Evolutionary conservation across 495 filamentous ascomycete species (phyloP).

Genomic region (Hypoxylon intermedium): DNA sequence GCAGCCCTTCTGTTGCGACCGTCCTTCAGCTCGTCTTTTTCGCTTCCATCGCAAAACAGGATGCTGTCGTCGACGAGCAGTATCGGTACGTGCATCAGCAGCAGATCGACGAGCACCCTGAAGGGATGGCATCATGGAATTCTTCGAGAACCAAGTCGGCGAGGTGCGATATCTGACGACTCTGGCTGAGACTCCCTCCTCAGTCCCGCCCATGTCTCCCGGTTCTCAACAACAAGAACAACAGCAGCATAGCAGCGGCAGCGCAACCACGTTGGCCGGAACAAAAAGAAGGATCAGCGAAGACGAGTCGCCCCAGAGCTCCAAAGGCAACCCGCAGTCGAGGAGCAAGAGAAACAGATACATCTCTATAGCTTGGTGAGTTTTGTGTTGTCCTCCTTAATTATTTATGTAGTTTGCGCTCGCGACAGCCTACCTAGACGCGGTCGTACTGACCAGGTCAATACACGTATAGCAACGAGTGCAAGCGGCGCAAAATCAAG

Average conservation of each 20-base stretch:
- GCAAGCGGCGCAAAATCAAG: constrained; percentile 90
- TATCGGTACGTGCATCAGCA: not conserved
- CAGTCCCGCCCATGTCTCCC: constrained; percentile 36
- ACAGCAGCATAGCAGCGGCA: constrained; percentile 32
- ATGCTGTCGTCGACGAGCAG: constrained; percentile 15
- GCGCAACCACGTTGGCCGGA: constrained; percentile 24
- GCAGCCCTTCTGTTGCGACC: constrained; percentile 19
- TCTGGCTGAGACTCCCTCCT: constrained; percentile 32
- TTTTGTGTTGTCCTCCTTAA: constrained; percentile 10
- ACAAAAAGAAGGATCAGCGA: constrained; percentile 49
- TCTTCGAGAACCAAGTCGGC: constrained; percentile 62
- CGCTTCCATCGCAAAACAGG: constrained; percentile 11
- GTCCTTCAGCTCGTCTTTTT: constrained; percentile 3
- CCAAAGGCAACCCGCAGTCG: constrained; percentile 52
- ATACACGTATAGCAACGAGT: constrained; percentile 69
- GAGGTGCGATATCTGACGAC: constrained; percentile 59
- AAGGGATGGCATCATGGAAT: constrained; percentile 54
- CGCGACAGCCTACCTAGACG: not conserved
- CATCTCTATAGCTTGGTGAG: constrained; percentile 91
- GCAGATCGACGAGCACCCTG: constrained; percentile 4
- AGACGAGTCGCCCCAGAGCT: no score
- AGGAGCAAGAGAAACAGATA: constrained; percentile 74
- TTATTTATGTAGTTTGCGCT: no score
- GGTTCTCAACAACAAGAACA: constrained; percentile 41
- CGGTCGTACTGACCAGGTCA: constrained; percentile 7